These are phyloP conservation scores for Chlorella sp. DNA, from an alignment of 139 green algal genomes.

Conservation along the genomic window DNA sequence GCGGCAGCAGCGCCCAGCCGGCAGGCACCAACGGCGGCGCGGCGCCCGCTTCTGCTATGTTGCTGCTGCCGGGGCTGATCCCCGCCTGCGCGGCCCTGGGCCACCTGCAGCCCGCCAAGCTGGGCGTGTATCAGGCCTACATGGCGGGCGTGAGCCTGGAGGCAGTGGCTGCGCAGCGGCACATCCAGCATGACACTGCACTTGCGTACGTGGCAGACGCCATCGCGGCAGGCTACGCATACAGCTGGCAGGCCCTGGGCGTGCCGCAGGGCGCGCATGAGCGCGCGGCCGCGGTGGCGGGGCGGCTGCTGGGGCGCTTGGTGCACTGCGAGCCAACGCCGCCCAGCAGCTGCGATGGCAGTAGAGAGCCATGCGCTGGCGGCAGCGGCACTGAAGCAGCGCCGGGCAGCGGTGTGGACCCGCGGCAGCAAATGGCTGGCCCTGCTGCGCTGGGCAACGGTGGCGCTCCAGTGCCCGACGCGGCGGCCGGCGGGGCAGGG, in stretches of 20 bases:
- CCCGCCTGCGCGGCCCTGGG: slow-evolving; percentile 12
- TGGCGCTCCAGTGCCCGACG: too few relatives aligned
- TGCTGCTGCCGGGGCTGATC: background rate
- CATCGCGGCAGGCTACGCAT: slow-evolving; percentile 38
- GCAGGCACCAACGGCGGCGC: too few relatives aligned
- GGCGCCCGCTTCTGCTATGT: too few relatives aligned
- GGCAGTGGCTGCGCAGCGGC: slow-evolving; percentile 31
- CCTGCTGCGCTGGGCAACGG: too few relatives aligned
- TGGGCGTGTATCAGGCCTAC: slow-evolving; percentile 32
- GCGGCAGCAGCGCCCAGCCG: background rate
- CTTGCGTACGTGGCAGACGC: slow-evolving; percentile 51
- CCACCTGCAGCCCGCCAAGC: slow-evolving; percentile 50
- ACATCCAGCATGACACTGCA: slow-evolving; percentile 43
- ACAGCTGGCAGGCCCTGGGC: slow-evolving; percentile 37
- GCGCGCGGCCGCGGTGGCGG: background rate
- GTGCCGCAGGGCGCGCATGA: slow-evolving; percentile 7
- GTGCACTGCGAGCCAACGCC: background rate
- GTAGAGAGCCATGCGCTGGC: too few relatives aligned
- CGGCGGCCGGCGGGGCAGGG: background rate
- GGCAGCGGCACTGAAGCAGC: too few relatives aligned
- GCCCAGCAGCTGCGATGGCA: too few relatives aligned
- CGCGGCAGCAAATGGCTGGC: too few relatives aligned
- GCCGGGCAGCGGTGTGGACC: too few relatives aligned
- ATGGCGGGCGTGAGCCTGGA: slow-evolving; percentile 18
- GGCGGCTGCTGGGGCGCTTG: slow-evolving; percentile 4